These are phyloP conservation scores for Myxozyma mucilagina DNA, from an alignment of 805 yeast genomes.

Conservation along the genomic window DNA sequence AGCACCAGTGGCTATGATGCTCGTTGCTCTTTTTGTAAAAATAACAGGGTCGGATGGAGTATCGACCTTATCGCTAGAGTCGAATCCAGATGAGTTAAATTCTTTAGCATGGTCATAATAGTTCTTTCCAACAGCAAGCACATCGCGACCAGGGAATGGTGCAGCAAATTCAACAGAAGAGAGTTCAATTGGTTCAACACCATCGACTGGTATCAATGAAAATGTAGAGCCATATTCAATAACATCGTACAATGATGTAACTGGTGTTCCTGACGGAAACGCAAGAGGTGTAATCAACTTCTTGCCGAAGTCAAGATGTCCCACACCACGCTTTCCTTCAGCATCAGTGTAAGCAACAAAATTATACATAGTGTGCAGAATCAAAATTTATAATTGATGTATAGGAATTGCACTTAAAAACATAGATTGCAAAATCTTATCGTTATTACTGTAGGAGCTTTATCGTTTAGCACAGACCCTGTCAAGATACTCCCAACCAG, in stretches of 20 bases:
- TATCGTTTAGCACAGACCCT: not conserved
- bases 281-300: constrained; percentile 19
- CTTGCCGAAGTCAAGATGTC: constrained; percentile 17
- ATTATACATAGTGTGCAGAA: not conserved
- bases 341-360: constrained; percentile 3
- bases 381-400: too few relatives aligned
- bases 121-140: constrained; percentile 25
- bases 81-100: constrained; percentile 25
- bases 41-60: constrained; percentile 22
- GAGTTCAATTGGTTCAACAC: not conserved
- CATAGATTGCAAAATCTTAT: not conserved
- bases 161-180: constrained; percentile 3
- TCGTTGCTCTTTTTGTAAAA: constrained; percentile 20
- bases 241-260: constrained; percentile 18
- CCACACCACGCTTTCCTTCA: not conserved
- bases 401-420: too few relatives aligned
- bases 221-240: constrained; percentile 10
- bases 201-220: not conserved
- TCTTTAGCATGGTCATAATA: constrained; percentile 27
- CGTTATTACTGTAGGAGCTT: not conserved
- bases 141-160: constrained; percentile 19
- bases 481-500: not conserved
- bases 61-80: constrained; percentile 26
- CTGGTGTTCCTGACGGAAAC: constrained; percentile 21
- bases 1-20: constrained; percentile 16